Evolutionary conservation across 139 green algal species (phyloP).

Genomic region (Chlamydomonas eustigma): DNA sequence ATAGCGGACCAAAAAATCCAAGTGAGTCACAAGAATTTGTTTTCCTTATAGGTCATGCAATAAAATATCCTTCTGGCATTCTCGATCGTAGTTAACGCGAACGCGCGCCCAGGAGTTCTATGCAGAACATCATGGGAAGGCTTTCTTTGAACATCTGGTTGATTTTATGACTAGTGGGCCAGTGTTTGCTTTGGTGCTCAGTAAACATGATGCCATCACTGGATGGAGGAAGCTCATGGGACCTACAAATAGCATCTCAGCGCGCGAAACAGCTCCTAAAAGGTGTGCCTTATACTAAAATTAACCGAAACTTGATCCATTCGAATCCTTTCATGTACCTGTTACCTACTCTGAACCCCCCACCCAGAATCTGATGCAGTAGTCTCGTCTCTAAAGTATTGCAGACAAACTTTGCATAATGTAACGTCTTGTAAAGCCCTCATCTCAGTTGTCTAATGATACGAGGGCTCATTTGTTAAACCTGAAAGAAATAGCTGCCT

Average conservation of each 20-base stretch:
- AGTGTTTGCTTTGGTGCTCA: constrained; percentile 64
- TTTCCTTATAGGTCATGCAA: background rate
- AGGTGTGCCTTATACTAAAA: constrained; percentile 44
- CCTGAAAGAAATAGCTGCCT: no score
- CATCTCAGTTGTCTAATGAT: background rate
- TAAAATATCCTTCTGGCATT: background rate
- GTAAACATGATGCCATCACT: constrained; percentile 58
- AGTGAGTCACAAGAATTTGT: constrained; percentile 26
- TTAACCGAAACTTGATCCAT: no score
- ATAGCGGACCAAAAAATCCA: constrained; percentile 55
- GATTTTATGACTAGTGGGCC: constrained; percentile 78
- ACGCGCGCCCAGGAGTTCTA: constrained; percentile 69
- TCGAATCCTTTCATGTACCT: no score
- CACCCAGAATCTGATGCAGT: no score
- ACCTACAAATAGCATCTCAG: constrained; percentile 64
- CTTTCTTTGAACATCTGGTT: constrained; percentile 66
- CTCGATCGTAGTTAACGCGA: background rate
- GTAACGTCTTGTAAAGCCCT: background rate
- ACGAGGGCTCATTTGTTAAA: no score
- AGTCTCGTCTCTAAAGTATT: no score
- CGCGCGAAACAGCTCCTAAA: constrained; percentile 43
- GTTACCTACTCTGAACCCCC: no score
- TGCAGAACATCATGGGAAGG: constrained; percentile 71
- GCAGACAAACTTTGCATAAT: no score
- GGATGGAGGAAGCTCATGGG: constrained; percentile 73